A percentile compares a stretch with the other conserved stretches of the same genome.
Evolutionary conservation across 257 asterid species (phyloP).

Genomic region (Solanum medicagineum): DNA sequence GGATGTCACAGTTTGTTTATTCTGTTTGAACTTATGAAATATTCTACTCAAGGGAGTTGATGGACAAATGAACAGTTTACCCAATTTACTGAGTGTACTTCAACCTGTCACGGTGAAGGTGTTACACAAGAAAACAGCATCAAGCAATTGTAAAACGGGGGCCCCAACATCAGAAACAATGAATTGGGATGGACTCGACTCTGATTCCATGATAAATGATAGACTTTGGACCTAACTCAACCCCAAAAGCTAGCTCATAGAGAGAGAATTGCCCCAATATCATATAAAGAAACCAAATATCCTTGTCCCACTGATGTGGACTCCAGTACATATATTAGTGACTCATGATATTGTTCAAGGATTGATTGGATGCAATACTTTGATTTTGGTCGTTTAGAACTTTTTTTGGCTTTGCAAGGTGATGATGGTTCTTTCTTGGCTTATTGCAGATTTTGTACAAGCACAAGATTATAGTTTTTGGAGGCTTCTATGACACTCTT

Average conservation of each 20-base stretch:
- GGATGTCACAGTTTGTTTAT: background rate
- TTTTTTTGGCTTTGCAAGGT: background rate
- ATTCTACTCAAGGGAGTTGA: background rate
- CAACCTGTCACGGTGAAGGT: background rate
- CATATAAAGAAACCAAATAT: background rate
- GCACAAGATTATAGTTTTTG: conserved; percentile 91
- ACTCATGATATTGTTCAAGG: background rate
- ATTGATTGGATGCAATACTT: background rate
- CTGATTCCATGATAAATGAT: background rate
- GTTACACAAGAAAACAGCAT: background rate
- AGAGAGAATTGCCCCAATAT: background rate
- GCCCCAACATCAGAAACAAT: background rate
- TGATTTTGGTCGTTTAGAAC: background rate
- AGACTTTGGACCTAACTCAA: background rate
- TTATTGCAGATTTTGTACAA: conserved; percentile 71
- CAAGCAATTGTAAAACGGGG: background rate
- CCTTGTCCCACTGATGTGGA: background rate
- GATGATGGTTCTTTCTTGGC: conserved; percentile 11
- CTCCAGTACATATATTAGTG: background rate
- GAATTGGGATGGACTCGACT: background rate
- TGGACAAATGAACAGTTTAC: background rate
- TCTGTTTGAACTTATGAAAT: background rate
- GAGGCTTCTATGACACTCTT: conserved; percentile 97
- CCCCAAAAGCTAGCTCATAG: background rate
- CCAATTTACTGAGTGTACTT: background rate